Conservation (phyloP, 2,329 filamentous ascomycete species). For the Berkeleyomyces rouxiae region DNA sequence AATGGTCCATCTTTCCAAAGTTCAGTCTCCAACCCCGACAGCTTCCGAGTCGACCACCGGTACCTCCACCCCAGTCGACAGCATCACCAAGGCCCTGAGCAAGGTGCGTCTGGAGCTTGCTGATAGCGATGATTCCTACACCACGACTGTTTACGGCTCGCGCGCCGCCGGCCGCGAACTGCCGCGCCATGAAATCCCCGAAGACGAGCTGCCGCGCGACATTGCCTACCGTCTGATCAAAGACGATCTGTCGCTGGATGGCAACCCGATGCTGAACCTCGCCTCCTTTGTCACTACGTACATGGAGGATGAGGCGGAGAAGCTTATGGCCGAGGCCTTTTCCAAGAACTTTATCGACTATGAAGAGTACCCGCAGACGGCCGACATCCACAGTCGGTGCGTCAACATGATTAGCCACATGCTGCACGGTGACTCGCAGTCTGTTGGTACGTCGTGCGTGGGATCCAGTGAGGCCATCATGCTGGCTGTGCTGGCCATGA, state of each 20-base stretch:
- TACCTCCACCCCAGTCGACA: conserved; percentile 15
- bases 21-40: conserved; percentile 14
- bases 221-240: conserved; percentile 96
- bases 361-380: conserved; percentile 66
- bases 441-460: conserved; percentile 75
- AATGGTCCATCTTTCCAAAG: conserved; percentile 36
- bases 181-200: conserved; percentile 72
- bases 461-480: conserved; percentile 83
- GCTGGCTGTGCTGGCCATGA: conserved; percentile 77
- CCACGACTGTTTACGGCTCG: conserved; percentile 75
- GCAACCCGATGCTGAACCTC: conserved; percentile 74
- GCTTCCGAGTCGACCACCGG: not conserved
- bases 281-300: conserved; percentile 92
- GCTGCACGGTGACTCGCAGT: conserved; percentile 54
- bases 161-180: conserved; percentile 67
- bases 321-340: conserved; percentile 84
- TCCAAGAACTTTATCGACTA: conserved; percentile 93
- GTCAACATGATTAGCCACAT: conserved; percentile 80
- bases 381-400: conserved; percentile 81
- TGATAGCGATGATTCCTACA: conserved; percentile 41
- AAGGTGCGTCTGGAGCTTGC: conserved; percentile 32
- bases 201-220: conserved; percentile 75
- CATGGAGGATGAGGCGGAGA: conserved; percentile 94
- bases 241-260: conserved; percentile 81
- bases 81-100: conserved; percentile 23